Evolutionary conservation across 768 basidiomycete genomes (phyloP), one percentile per base, ranked within the genome.

Genomic region (Amanita rimosa): DNA sequence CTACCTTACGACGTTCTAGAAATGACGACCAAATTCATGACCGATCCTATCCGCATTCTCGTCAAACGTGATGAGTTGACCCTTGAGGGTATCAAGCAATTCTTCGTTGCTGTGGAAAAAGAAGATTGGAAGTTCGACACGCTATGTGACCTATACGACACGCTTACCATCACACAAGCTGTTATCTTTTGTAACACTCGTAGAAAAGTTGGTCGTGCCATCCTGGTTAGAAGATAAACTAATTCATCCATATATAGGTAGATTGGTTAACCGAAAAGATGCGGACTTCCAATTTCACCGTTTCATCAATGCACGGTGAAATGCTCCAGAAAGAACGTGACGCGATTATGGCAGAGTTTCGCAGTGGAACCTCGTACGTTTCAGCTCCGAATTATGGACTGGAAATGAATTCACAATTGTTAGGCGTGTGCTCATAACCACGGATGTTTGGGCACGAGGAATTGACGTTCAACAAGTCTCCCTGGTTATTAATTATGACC

Each of bases 61-160:
- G 94, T 98, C 66, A 96, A 97, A 75, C 91, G 93, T 85, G 94
- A 97, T 61, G 95, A 99, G 68, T 77, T 97, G 75, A 96, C 95
- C 45, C 75, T 97, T 49, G 95, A 99, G 60, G 87, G 87, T 7
- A 93, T 94, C 70, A 93, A 93, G 59, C 91, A 95, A 63, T 94
- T 94, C 70, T 93, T 93, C 73, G 90, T 99, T 44, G 95, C 94
- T 40, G 95, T 99, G 49, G 95, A 97, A 69, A 96, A 97, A 70
- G 95, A 99, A 67, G 95, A 99, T 62, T 97, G 94, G 94, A 99
- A 99, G 64, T 94, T 96, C 61, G 94, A 97, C 67, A 97, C 94
- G 0, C 75, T 99, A 27, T 96, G 89, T 62, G 95, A 96, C 69
- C 70, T 99, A 42, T 98, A 96, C 68, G 95, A 98, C 66, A 97